Conservation (phyloP, 2,329 filamentous ascomycete species). For the Arthroderma sp. region DNA sequence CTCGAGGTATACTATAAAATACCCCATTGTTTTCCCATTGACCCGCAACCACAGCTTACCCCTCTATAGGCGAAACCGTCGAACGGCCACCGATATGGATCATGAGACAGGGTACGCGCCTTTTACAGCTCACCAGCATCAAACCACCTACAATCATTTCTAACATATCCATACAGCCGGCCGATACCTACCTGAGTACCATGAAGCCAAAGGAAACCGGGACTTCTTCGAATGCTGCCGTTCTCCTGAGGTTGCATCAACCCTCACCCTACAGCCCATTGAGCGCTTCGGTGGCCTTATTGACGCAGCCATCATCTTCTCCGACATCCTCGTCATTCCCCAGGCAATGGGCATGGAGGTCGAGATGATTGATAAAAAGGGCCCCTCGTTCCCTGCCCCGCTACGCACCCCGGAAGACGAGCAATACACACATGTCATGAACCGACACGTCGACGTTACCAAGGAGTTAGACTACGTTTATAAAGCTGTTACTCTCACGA, state of each 20-base stretch:
- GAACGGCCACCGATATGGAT: constrained; percentile 96
- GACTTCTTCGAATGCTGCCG: constrained; percentile 99
- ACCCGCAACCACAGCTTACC: neutral
- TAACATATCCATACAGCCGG: constrained; percentile 51
- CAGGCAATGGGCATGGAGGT: constrained; percentile 98
- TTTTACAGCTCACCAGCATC: neutral
- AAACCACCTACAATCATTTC: neutral
- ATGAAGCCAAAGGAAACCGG: constrained; percentile 75
- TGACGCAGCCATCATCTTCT: constrained; percentile 97
- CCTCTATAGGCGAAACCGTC: constrained; percentile 61
- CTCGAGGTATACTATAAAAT: constrained; percentile 53
- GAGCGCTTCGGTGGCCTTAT: constrained; percentile 83
- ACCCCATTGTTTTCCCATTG: neutral
- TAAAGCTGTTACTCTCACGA: constrained; percentile 81
- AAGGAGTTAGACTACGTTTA: constrained; percentile 87
- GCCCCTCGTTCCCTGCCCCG: constrained; percentile 83
- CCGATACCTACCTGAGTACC: constrained; percentile 94
- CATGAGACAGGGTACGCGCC: constrained; percentile 79
- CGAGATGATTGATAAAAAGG: constrained; percentile 96
- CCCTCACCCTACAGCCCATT: constrained; percentile 85
- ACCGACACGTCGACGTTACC: constrained; percentile 68
- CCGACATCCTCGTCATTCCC: constrained; percentile 92
- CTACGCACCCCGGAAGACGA: constrained; percentile 65
- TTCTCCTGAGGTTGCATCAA: constrained; percentile 81
- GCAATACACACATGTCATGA: constrained; percentile 69